These are phyloP conservation scores for Mangifera indica DNA, from an alignment of 345 rosid species.

Conservation along the genomic window DNA sequence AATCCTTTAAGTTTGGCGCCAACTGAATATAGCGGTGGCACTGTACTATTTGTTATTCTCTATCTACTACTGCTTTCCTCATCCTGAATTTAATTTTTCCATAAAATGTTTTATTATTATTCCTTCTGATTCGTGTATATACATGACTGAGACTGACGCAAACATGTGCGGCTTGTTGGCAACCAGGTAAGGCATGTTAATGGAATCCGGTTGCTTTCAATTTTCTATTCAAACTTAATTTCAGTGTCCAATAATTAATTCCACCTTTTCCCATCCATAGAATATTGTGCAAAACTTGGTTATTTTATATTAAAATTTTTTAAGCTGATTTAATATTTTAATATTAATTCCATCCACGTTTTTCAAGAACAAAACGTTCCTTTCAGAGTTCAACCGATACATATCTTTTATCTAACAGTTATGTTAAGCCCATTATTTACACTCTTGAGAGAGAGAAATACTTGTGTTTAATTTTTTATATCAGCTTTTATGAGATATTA, in stretches of 20 bases:
- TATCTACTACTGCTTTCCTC: background rate
- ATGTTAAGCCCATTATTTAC: too few relatives aligned
- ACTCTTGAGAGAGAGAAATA: too few relatives aligned
- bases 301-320: too few relatives aligned
- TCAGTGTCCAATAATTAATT: background rate
- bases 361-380: too few relatives aligned
- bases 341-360: too few relatives aligned
- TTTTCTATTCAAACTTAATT: constrained; percentile 11
- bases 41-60: constrained; percentile 2
- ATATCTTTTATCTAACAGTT: too few relatives aligned
- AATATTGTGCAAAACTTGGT: too few relatives aligned
- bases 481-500: too few relatives aligned
- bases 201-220: background rate
- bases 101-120: background rate
- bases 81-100: too few relatives aligned
- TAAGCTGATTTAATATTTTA: too few relatives aligned
- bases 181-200: background rate
- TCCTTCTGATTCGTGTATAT: background rate
- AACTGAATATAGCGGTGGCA: constrained; percentile 25
- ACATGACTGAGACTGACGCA: background rate
- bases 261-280: background rate
- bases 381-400: too few relatives aligned
- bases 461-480: too few relatives aligned
- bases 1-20: constrained; percentile 38
- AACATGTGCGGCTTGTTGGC: background rate